A percentile compares a stretch with the other conserved stretches of the same genome.
Evolutionary conservation across 2,329 filamentous ascomycete species (phyloP).

Genomic region (Trichoderma endophyticum): DNA sequence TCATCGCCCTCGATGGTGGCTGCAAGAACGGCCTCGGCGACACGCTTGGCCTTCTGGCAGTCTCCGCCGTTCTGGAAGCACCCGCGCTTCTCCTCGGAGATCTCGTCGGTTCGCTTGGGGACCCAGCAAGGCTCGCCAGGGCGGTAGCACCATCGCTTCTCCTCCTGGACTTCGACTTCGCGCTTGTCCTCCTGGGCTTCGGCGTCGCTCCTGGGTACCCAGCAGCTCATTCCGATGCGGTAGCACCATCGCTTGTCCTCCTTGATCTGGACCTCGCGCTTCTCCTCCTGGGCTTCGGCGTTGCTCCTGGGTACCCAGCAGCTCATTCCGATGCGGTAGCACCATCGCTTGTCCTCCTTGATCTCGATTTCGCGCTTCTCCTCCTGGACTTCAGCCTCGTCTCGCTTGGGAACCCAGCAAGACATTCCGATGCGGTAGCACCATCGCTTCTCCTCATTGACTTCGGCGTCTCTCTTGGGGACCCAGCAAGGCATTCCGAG

Average conservation of each 20-base stretch:
- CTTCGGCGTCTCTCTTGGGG: slow-evolving; percentile 19
- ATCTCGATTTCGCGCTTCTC: slow-evolving; percentile 28
- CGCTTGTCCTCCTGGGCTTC: slow-evolving; percentile 13
- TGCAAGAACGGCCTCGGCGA: slow-evolving; percentile 36
- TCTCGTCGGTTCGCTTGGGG: slow-evolving; percentile 34
- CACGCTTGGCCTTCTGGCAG: slow-evolving; percentile 40
- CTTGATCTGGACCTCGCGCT: slow-evolving; percentile 29
- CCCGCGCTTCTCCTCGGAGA: slow-evolving; percentile 19
- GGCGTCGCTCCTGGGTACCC: slow-evolving; percentile 9
- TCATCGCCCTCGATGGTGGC: slow-evolving; percentile 31
- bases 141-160: slow-evolving; percentile 26
- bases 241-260: slow-evolving; percentile 25
- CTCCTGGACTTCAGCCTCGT: neutral
- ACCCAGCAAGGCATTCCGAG: slow-evolving; percentile 36
- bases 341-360: slow-evolving; percentile 22
- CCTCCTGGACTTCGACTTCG: slow-evolving; percentile 29
- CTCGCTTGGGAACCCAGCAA: slow-evolving; percentile 33
- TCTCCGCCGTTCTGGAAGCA: slow-evolving; percentile 29
- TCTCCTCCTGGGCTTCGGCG: slow-evolving; percentile 5
- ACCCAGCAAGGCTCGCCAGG: slow-evolving; percentile 33
- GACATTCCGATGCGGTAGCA: slow-evolving; percentile 29
- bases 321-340: slow-evolving; percentile 28
- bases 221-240: slow-evolving; percentile 33
- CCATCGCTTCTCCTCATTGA: slow-evolving; percentile 17
- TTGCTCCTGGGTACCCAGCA: slow-evolving; percentile 29